Evolutionary conservation across 2,329 filamentous ascomycete species (phyloP).

Genomic region (Fonsecaea monophora): DNA sequence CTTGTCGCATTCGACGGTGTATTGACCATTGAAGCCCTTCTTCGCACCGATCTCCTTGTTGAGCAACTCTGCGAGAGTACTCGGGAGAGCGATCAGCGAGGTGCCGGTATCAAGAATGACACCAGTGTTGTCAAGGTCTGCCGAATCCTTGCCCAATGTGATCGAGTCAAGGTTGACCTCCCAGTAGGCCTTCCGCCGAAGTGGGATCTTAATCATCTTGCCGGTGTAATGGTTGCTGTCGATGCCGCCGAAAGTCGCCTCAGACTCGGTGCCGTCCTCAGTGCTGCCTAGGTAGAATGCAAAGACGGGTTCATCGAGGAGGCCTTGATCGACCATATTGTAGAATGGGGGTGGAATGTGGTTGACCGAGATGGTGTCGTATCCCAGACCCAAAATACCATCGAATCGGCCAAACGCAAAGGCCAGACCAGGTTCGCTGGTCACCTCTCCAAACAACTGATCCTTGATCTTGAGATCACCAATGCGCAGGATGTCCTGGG

Average conservation of each 20-base stretch:
- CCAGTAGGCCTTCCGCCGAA: constrained; percentile 99
- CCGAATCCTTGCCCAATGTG: constrained; percentile 81
- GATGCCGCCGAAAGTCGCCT: constrained; percentile 87
- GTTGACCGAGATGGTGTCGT: constrained; percentile 97
- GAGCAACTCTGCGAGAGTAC: constrained; percentile 87
- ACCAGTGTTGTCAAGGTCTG: constrained; percentile 91
- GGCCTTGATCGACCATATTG: constrained; percentile 87
- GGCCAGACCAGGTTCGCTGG: constrained; percentile 90
- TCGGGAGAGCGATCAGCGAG: constrained; percentile 93
- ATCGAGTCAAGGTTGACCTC: constrained; percentile 96
- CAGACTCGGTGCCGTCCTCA: constrained; percentile 75
- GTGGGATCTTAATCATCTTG: constrained; percentile 88
- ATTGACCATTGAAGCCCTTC: constrained; percentile 97
- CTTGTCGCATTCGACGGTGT: constrained; percentile 87
- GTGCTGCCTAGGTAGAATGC: constrained; percentile 91
- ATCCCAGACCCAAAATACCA: constrained; percentile 93
- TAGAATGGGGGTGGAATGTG: constrained; percentile 94
- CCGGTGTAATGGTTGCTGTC: constrained; percentile 82
- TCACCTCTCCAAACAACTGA: constrained; percentile 96
- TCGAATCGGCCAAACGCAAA: constrained; percentile 98
- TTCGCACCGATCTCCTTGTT: constrained; percentile 98
- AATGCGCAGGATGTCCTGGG: constrained; percentile 83
- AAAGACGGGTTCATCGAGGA: constrained; percentile 91
- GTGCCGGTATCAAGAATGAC: constrained; percentile 98
- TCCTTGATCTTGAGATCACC: constrained; percentile 86